These are phyloP conservation scores for Stropharia rugosoannulata DNA, from an alignment of 768 basidiomycete genomes.

Conservation along the genomic window DNA sequence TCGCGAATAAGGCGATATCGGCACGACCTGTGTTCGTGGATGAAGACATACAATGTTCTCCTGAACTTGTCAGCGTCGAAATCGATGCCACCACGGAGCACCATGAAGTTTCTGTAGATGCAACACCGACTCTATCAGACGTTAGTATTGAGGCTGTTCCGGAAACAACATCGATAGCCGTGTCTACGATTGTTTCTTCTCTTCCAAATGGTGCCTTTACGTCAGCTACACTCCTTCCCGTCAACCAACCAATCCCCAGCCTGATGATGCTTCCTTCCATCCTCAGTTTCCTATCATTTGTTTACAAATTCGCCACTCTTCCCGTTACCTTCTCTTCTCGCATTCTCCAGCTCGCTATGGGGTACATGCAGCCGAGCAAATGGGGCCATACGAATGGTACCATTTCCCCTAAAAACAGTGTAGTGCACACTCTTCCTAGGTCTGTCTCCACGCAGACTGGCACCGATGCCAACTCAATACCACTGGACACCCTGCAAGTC, in stretches of 20 bases:
- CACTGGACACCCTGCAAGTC: conserved; percentile 45
- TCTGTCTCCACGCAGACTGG: conserved; percentile 7
- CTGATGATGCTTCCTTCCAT: conserved; percentile 38
- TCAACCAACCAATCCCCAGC: conserved; percentile 8
- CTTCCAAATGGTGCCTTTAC: conserved; percentile 6
- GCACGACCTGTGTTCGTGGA: conserved; percentile 29
- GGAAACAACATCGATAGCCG: conserved; percentile 37
- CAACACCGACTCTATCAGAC: conserved; percentile 41
- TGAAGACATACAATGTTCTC: conserved; percentile 34
- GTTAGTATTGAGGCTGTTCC: conserved; percentile 56
- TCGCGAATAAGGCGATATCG: conserved; percentile 29
- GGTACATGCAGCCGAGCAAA: conserved; percentile 21
- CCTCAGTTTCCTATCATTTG: conserved; percentile 42
- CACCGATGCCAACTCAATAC: conserved; percentile 25
- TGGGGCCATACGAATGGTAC: neutral
- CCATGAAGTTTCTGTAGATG: conserved; percentile 45
- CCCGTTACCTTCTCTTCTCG: conserved; percentile 51
- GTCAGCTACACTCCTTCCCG: neutral
- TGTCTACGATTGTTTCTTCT: conserved; percentile 36
- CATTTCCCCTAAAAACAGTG: neutral
- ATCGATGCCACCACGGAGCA: conserved; percentile 34
- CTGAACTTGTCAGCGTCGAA: conserved; percentile 28
- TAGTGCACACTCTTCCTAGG: neutral
- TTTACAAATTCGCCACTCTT: conserved; percentile 47
- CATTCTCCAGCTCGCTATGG: conserved; percentile 28